These are phyloP conservation scores for Neurospora tetraspora DNA, from an alignment of 495 filamentous ascomycete species.

Conservation along the genomic window DNA sequence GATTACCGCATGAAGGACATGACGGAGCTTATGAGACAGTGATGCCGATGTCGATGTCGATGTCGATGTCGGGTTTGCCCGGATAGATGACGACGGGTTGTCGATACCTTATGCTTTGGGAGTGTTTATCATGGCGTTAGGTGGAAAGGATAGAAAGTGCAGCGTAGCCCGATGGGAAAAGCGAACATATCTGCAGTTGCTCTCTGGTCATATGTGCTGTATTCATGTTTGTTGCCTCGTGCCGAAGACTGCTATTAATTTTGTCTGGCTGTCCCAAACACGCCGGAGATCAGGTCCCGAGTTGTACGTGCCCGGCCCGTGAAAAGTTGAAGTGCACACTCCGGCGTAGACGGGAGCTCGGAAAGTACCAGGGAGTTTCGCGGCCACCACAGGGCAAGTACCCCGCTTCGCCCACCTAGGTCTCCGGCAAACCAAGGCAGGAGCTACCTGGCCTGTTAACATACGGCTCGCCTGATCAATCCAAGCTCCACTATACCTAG, in stretches of 20 bases:
- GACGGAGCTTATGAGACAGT: slow-evolving; percentile 32
- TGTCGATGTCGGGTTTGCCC: neutral
- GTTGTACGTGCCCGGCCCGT: neutral
- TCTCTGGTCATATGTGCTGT: neutral
- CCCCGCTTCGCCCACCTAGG: neutral
- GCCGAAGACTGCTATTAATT: neutral
- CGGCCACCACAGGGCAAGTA: neutral
- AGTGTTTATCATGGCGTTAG: neutral
- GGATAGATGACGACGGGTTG: neutral
- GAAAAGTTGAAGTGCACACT: neutral
- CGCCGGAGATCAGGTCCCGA: neutral
- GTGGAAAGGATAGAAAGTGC: neutral
- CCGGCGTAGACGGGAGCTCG: too few relatives aligned
- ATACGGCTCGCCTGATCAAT: neutral
- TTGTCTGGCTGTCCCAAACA: neutral
- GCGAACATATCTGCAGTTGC: neutral
- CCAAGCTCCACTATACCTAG: neutral
- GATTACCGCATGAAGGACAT: slow-evolving; percentile 50
- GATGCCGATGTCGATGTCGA: neutral
- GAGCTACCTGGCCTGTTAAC: neutral
- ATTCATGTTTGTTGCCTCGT: neutral
- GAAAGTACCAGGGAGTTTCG: too few relatives aligned
- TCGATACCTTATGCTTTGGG: neutral
- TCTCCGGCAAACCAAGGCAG: neutral
- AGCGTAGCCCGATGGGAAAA: neutral